These are phyloP conservation scores for Leccinum arenicola DNA, from an alignment of 768 basidiomycete genomes.

Conservation along the genomic window DNA sequence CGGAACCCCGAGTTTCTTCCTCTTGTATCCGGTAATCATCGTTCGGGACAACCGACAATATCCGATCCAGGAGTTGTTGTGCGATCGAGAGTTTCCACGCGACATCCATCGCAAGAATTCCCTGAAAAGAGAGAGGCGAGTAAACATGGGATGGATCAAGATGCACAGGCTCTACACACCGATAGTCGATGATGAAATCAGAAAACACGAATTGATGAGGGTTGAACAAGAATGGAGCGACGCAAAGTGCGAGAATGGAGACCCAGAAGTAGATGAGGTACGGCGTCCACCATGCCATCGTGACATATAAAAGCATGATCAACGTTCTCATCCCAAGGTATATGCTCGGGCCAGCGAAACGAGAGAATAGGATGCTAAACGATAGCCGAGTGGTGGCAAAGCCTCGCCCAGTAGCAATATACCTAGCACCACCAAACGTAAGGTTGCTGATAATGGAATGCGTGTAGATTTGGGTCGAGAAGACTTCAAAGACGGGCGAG, in stretches of 20 bases:
- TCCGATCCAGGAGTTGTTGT: slow-evolving; percentile 98
- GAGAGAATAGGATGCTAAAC: slow-evolving; percentile 94
- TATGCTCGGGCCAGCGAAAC: slow-evolving; percentile 97
- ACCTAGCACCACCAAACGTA: slow-evolving; percentile 96
- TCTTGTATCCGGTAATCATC: slow-evolving; percentile 99
- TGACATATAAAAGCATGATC: slow-evolving; percentile 91
- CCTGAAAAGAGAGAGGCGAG: slow-evolving; percentile 38
- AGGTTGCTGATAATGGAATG: slow-evolving; percentile 97
- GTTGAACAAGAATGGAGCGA: slow-evolving; percentile 98
- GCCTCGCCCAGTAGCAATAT: slow-evolving; percentile 98
- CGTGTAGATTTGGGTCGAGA: slow-evolving; percentile 97
- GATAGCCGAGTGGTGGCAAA: slow-evolving; percentile 95
- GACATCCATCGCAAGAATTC: slow-evolving; percentile 99
- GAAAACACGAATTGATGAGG: slow-evolving; percentile 99
- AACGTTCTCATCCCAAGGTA: slow-evolving; percentile 95
- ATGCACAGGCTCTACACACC: slow-evolving; percentile 42
- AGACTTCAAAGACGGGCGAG: slow-evolving; percentile 96
- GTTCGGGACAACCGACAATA: slow-evolving; percentile 98
- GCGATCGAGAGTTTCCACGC: slow-evolving; percentile 94
- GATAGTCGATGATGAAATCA: slow-evolving; percentile 95
- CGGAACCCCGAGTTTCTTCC: slow-evolving; percentile 93
- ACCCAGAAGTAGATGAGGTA: slow-evolving; percentile 98
- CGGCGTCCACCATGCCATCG: slow-evolving; percentile 86
- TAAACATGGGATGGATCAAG: neutral
- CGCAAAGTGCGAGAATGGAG: slow-evolving; percentile 85